Evolutionary conservation across 805 yeast species (phyloP), one percentile per base, ranked within the genome.

Genomic region (Yamadazyma sp.): DNA sequence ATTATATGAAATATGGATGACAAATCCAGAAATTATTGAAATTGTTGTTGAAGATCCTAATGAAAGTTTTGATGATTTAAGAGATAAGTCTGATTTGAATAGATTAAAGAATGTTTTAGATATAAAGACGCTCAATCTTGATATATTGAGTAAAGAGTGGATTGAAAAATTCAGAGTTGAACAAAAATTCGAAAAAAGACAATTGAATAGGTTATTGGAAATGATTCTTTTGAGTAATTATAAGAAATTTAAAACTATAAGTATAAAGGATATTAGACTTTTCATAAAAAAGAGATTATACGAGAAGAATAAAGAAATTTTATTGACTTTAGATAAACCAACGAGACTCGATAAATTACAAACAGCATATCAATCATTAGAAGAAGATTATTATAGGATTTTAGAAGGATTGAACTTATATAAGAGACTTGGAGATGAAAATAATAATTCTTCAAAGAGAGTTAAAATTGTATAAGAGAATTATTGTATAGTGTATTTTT

Each of bases 11-110:
- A 43, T 55, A 29, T 87, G 95, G 84, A 47, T 67, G 3, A 44
- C 50, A 0, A 83, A 85, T 44, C 50, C 55, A 0, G 40, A 51
- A 1, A 76, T 88, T 16, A 59, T 63, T 22, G 95, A 89, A 48
- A 72, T 93, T 25, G 86, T 91, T 0, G 87, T 93, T 4, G 98
- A 93, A 55, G 98, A 93, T 55, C 98, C 98, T 3, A 85, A 83
- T 52, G 96, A 88, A 53, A 77, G 78, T 23, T 91, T 93, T 60
- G 98, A 93, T 53, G 94, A 86, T 52, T 65, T 93, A 46, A 72
- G 98, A 39, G 97, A 93, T 54, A 66, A 91, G 21, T 73, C 80
- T 43, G 98, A 93, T 52, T 65, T 87, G 45, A 31, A 36, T n/a
- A 40, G 62, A 30, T 41, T 62, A 17, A 46, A 39, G 3, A 42